Evolutionary conservation across 495 filamentous ascomycete species (phyloP).

Genomic region (Zalerion maritima): DNA sequence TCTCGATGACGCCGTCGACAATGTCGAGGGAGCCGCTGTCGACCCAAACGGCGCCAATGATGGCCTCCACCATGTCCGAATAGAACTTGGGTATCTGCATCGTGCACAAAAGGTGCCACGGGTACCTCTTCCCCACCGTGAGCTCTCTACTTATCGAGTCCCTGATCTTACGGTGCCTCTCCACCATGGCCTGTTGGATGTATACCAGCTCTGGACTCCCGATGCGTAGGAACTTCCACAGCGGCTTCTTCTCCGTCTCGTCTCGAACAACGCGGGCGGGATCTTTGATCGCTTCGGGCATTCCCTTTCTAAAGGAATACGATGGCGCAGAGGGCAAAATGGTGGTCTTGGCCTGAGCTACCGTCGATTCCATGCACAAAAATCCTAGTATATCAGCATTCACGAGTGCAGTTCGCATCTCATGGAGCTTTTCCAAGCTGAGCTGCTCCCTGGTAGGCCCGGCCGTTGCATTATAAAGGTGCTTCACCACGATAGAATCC

Average conservation of each 20-base stretch:
- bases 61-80: conserved; percentile 70
- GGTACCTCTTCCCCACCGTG: conserved; percentile 36
- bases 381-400: conserved; percentile 87
- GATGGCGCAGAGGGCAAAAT: conserved; percentile 5
- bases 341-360: conserved; percentile 17
- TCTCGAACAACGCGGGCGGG: conserved; percentile 10
- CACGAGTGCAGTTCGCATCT: conserved; percentile 58
- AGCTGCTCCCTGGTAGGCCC: conserved; percentile 25
- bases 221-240: conserved; percentile 61
- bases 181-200: conserved; percentile 24
- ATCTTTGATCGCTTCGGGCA: conserved; percentile 5
- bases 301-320: conserved; percentile 9
- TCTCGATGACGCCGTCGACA: conserved; percentile 44
- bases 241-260: conserved; percentile 18
- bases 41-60: conserved; percentile 75
- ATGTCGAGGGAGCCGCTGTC: conserved; percentile 51
- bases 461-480: conserved; percentile 16
- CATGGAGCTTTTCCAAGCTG: conserved; percentile 53
- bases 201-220: conserved; percentile 25
- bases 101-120: conserved; percentile 56
- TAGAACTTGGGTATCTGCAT: conserved; percentile 66
- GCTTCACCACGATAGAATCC: conserved; percentile 55
- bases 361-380: conserved; percentile 45
- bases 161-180: conserved; percentile 36
- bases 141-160: conserved; percentile 36